phyloP scores from a whole-genome alignment of 257 asterid genomes.

The Ocimum tenuiflorum region DNA sequence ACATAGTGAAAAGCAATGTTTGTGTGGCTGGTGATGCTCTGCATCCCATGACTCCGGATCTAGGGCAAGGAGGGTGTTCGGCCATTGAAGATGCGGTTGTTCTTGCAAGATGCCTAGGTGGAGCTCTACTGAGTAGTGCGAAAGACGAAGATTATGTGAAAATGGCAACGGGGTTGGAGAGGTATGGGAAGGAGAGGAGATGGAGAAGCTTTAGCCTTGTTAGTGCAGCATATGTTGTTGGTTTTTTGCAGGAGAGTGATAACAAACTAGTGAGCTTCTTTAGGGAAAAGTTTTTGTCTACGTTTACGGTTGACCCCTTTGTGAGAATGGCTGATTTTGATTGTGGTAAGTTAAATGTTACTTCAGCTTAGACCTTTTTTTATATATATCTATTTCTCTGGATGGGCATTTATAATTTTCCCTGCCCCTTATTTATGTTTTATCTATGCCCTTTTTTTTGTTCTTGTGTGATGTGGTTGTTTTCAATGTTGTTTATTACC shows the following conservation, averaged over 20 bases:
- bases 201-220: slow-evolving; percentile 69
- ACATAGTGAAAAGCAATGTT: slow-evolving; percentile 39
- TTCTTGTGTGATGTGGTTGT: no score
- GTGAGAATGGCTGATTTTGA: slow-evolving; percentile 40
- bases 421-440: no score
- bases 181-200: slow-evolving; percentile 49
- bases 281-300: slow-evolving; percentile 35
- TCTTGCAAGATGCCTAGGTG: slow-evolving; percentile 55
- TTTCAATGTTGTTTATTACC: no score
- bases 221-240: slow-evolving; percentile 45
- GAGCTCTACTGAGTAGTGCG: slow-evolving; percentile 10
- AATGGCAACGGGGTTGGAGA: slow-evolving; percentile 33
- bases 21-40: slow-evolving; percentile 70
- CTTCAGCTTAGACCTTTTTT: slow-evolving; percentile 11
- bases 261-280: slow-evolving; percentile 39
- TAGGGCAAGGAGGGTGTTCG: slow-evolving; percentile 80
- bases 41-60: slow-evolving; percentile 82
- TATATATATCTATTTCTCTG: no score
- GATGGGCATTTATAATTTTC: background rate
- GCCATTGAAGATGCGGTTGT: slow-evolving; percentile 59
- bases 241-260: slow-evolving; percentile 49
- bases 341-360: slow-evolving; percentile 30
- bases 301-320: slow-evolving; percentile 16
- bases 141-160: slow-evolving; percentile 9
- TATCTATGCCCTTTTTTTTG: no score